Evolutionary conservation across 2,329 filamentous ascomycete species (phyloP), one percentile per base, ranked within the genome.

Genomic region (Fusarium abutilonis): DNA sequence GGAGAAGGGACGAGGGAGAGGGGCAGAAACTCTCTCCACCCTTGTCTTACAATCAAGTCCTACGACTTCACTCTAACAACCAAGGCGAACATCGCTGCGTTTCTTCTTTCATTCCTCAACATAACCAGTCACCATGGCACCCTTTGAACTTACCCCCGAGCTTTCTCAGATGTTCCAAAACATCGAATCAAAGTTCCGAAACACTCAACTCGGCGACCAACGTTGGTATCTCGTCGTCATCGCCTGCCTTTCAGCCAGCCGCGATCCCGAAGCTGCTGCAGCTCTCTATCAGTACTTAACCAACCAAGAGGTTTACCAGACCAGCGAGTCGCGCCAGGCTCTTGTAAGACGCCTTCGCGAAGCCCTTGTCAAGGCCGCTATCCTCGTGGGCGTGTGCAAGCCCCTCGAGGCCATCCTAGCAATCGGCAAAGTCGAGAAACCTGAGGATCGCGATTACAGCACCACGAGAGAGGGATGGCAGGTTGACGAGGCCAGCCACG

Each of bases 311-410:
- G 72, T 78, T 36, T 82, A 78, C 64, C 64, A 74, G 1, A 80
- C 77, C 1, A 60, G 80, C 0, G 74, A 73, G 1, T 71, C 79
- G 13, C 78, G 84, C 10, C 74, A 84, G 65, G 71, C 70, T 0
- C 74, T 86, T 8, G 75, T 86, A 51, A 78, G 80, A 3, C 75
- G 83, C 3, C 66, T 86, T 3, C 80, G 86, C 39, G 87, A 89
- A 72, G 80, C 80, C 0, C 75, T 89, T 11, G 72, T 89, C 55
- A 88, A 89, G 72, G 74, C 79, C n/a, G 77, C 86, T 10, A 76
- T 78, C 11, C 76, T 89, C 3, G 79, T 87, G 14, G 87, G 87
- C 1, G 84, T 89, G 1, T 86, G 84, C 72, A 88, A 87, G 67
- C 85, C 86, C 8, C 72, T 89, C 5, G 85, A 88, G 65, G 81